These are phyloP conservation scores for Ceratobasidium sp. DNA, from an alignment of 1,284 basidiomycete species.

Conservation along the genomic window DNA sequence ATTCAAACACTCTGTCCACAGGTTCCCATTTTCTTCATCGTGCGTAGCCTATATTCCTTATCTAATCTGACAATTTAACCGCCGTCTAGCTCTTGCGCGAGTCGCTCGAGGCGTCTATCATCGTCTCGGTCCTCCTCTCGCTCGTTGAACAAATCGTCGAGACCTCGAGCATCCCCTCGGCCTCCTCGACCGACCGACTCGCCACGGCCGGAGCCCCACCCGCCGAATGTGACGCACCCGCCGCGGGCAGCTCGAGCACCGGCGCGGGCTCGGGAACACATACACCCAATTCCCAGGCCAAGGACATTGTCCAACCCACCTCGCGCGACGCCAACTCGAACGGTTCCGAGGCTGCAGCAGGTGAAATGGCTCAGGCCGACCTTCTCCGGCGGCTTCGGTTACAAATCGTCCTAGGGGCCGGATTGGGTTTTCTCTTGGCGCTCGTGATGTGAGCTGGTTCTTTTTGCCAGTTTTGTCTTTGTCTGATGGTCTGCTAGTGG, in stretches of 20 bases:
- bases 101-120: constrained; percentile 87
- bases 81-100: constrained; percentile 70
- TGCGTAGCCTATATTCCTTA: constrained; percentile 24
- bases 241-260: constrained; percentile 1
- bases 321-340: background rate
- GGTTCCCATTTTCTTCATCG: constrained; percentile 83
- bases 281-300: constrained; percentile 22
- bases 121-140: constrained; percentile 85
- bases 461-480: constrained; percentile 49
- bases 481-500: constrained; percentile 53
- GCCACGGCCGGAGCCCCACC: constrained; percentile 17
- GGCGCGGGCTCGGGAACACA: background rate
- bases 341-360: constrained; percentile 50
- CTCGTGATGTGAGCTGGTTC: constrained; percentile 46
- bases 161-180: background rate
- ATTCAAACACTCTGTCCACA: constrained; percentile 45
- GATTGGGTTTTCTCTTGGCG: constrained; percentile 47
- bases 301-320: background rate
- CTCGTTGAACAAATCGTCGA: constrained; percentile 79
- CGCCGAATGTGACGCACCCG: constrained; percentile 34
- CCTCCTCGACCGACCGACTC: constrained; percentile 52
- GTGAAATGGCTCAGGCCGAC: constrained; percentile 69
- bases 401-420: constrained; percentile 42
- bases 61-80: constrained; percentile 28
- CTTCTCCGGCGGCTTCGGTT: constrained; percentile 53